Evolutionary conservation across 2,329 filamentous ascomycete genomes (phyloP).

Genomic region (Paraphaeosphaeria sporulosa): DNA sequence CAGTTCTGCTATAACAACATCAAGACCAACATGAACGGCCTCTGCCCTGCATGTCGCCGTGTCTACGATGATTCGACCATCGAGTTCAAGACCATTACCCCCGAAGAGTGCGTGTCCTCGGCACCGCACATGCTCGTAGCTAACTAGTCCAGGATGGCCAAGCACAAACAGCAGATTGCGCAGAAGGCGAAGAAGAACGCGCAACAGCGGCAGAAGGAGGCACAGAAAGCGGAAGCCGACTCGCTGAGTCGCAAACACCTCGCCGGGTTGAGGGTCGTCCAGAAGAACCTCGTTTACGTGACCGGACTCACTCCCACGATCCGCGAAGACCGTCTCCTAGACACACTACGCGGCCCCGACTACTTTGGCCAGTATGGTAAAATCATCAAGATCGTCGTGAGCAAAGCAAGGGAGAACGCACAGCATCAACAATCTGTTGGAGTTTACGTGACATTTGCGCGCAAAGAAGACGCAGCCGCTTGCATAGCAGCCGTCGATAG

Average conservation of each 20-base stretch:
- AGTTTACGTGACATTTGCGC: slow-evolving; percentile 97
- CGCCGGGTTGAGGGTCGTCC: slow-evolving; percentile 91
- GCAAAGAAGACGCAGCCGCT: slow-evolving; percentile 84
- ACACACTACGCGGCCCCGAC: slow-evolving; percentile 86
- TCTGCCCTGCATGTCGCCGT: slow-evolving; percentile 95
- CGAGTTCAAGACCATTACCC: slow-evolving; percentile 92
- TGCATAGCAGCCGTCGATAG: slow-evolving; percentile 95
- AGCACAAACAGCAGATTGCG: slow-evolving; percentile 75
- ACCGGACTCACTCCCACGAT: slow-evolving; percentile 92
- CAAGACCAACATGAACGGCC: slow-evolving; percentile 95
- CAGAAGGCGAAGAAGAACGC: slow-evolving; percentile 94
- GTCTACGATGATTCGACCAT: slow-evolving; percentile 98
- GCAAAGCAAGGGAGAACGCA: slow-evolving; percentile 83
- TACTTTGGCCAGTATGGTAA: slow-evolving; percentile 99
- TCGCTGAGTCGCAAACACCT: slow-evolving; percentile 95
- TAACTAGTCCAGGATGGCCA: slow-evolving; percentile 65
- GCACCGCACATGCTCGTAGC: slow-evolving; percentile 26
- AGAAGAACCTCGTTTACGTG: slow-evolving; percentile 98
- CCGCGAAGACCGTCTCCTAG: slow-evolving; percentile 88
- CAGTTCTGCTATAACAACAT: slow-evolving; percentile 99
- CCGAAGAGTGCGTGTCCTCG: slow-evolving; percentile 79
- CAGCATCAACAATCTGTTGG: slow-evolving; percentile 83
- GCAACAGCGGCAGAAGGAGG: slow-evolving; percentile 89
- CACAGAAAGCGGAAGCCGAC: slow-evolving; percentile 94
- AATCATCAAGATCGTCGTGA: slow-evolving; percentile 98